Evolutionary conservation across 139 green algal species (phyloP), one percentile per base, ranked within the genome.

Genomic region (Micractinium conductrix): DNA sequence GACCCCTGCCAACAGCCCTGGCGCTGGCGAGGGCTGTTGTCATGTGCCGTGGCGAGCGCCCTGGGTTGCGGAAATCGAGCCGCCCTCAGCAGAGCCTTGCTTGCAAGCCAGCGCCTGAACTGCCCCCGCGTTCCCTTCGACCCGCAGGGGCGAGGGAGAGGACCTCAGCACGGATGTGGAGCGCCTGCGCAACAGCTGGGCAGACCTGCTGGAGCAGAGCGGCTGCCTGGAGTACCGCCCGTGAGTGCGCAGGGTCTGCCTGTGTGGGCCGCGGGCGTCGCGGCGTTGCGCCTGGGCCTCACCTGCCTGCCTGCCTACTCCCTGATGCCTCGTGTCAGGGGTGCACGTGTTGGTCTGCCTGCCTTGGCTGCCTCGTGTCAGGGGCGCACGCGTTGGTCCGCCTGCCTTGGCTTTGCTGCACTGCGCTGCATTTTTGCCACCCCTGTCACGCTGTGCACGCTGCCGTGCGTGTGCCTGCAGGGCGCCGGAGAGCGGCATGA

Each of bases 181-280:
- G 42, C 78, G 78, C 0, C 78, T 84, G 43, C 62, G 63, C 3
- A n/a, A 19, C 43, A 67, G 42, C 55, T 84, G 78, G 78, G 33
- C 5, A 3, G 70, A 80, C 70, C 26, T 86, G 40, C 28, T 86
- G 1, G 67, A 78, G 33, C 67, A 86, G 67, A 67, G 71, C 5
- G 81, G 81, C 30, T 73, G 40, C 50, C 69, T 86, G 50, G 70
- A 80, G 10, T 74, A 63, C 50, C 53, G 70, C 26, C 63, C 80
- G 68, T 72, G 80, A 85, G 68, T 43, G 43, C 10, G 35, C 35
- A 40, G n/a, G 48, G 48, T 62, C 19, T 62, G 53, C 53, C 8
- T 62, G 53, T n/a, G n/a, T n/a, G n/a, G n/a, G n/a, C n/a, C n/a
- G n/a, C n/a, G n/a, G n/a, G n/a, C n/a, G n/a, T n/a, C n/a, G n/a